A percentile compares a stretch with the other conserved stretches of the same genome.
These are phyloP conservation scores for Grigorovia transvaalensis DNA, from an alignment of 805 yeast species.

Conservation along the genomic window DNA sequence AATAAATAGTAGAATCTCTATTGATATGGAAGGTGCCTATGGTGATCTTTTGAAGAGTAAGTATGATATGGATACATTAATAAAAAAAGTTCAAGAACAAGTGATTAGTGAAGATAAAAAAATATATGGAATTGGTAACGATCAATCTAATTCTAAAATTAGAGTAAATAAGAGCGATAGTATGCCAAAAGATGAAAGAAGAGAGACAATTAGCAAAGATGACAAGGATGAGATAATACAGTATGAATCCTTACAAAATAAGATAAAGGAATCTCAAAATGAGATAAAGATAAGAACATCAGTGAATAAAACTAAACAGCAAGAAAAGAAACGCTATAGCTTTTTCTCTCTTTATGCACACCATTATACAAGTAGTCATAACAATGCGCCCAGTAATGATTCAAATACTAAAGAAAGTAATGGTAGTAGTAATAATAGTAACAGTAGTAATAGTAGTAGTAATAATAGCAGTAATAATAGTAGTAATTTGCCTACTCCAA, in stretches of 20 bases:
- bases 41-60: conserved; percentile 31
- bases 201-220: background rate
- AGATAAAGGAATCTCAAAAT: background rate
- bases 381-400: background rate
- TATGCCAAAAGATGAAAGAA: background rate
- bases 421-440: background rate
- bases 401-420: background rate
- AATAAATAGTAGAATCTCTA: conserved; percentile 25
- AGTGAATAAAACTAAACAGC: background rate
- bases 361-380: background rate
- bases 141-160: background rate
- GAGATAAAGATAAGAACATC: background rate
- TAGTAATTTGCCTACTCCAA: background rate
- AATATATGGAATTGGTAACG: conserved; percentile 8
- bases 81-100: conserved; percentile 15
- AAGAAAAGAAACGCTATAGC: background rate
- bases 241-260: background rate
- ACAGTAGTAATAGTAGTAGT: background rate
- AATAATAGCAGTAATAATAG: background rate
- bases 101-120: conserved; percentile 1
- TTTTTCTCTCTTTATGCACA: background rate
- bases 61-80: conserved; percentile 12
- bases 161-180: background rate
- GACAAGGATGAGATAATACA: background rate
- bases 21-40: conserved; percentile 27